phyloP scores from a whole-genome alignment of 1,284 basidiomycete species.

The Porodaedalea pini region DNA sequence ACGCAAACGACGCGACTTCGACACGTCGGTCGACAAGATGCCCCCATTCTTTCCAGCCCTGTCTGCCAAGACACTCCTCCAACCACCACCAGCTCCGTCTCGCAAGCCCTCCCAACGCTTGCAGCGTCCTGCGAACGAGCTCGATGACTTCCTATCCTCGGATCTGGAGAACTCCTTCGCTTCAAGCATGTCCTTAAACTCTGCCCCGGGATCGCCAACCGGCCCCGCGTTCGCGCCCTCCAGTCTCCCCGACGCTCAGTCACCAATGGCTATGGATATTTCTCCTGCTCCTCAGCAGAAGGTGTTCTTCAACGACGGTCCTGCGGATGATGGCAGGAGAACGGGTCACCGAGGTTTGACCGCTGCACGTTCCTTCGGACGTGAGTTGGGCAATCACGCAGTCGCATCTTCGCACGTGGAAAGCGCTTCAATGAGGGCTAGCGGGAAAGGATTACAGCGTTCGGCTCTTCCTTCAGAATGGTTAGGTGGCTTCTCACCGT shows the following conservation, averaged over 20 bases:
- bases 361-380: conserved; percentile 62
- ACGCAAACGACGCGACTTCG: conserved; percentile 25
- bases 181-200: conserved; percentile 73
- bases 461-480: conserved; percentile 61
- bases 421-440: conserved; percentile 33
- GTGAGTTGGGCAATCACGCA: conserved; percentile 57
- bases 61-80: conserved; percentile 45
- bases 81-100: conserved; percentile 46
- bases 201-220: conserved; percentile 52
- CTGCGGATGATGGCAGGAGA: neutral
- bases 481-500: conserved; percentile 34
- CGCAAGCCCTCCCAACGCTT: conserved; percentile 45
- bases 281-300: conserved; percentile 54
- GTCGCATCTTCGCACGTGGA: conserved; percentile 34
- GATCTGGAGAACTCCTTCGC: conserved; percentile 78
- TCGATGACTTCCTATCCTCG: conserved; percentile 64
- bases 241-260: conserved; percentile 1
- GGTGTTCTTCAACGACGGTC: conserved; percentile 2
- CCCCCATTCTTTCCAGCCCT: conserved; percentile 42
- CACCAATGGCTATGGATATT: conserved; percentile 64
- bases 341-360: conserved; percentile 53
- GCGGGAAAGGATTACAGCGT: conserved; percentile 52
- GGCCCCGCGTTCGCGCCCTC: conserved; percentile 26
- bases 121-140: conserved; percentile 43
- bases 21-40: conserved; percentile 39